A percentile compares a stretch with the other conserved stretches of the same genome.
Evolutionary conservation across 2,329 filamentous ascomycete genomes (phyloP).

Genomic region (Beauveria australis): DNA sequence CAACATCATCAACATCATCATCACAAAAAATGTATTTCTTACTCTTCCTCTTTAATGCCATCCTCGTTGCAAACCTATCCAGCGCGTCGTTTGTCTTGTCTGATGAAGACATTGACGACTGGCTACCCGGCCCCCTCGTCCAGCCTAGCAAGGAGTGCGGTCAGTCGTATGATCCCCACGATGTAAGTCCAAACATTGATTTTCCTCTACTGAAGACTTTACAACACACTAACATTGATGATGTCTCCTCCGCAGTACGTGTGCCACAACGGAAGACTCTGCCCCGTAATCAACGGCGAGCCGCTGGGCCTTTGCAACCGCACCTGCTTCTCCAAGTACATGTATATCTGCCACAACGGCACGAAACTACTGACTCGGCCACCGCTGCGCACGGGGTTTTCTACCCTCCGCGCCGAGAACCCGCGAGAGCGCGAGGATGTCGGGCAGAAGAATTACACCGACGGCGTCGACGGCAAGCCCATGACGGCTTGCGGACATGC

Average conservation of each 20-base stretch:
- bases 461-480: constrained; percentile 19
- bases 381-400: neutral
- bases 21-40: neutral
- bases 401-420: constrained; percentile 23
- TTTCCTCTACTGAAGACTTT: too few relatives aligned
- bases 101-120: neutral
- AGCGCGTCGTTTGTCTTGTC: neutral
- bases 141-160: neutral
- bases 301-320: constrained; percentile 24
- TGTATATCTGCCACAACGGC: constrained; percentile 13
- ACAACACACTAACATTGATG: neutral
- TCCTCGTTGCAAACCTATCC: too few relatives aligned
- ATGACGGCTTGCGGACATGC: constrained; percentile 21
- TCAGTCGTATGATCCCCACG: neutral
- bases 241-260: constrained; percentile 18
- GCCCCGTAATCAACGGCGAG: constrained; percentile 26
- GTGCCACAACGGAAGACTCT: constrained; percentile 24
- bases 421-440: constrained; percentile 14
- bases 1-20: neutral
- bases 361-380: neutral
- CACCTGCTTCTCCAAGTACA: constrained; percentile 28
- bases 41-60: too few relatives aligned
- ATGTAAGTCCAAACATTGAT: neutral
- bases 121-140: neutral
- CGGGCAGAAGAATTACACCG: neutral